phyloP scores from a whole-genome alignment of 306 rosid species.

The Luffa aegyptiaca region DNA sequence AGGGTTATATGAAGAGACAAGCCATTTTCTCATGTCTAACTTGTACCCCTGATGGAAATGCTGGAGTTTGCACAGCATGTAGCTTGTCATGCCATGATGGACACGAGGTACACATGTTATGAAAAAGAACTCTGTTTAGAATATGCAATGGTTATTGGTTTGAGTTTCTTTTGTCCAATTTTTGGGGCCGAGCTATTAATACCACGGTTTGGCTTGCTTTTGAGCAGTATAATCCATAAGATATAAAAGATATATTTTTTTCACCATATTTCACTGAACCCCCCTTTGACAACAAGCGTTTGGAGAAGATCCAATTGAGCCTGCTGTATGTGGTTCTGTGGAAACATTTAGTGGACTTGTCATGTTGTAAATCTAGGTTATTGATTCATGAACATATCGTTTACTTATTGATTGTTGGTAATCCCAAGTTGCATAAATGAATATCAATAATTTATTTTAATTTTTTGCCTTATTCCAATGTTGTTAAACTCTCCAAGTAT shows the following conservation, averaged over 20 bases:
- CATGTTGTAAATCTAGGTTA: background rate
- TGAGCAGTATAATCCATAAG: background rate
- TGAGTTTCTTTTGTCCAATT: background rate
- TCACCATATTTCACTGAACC: background rate
- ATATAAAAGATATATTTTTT: background rate
- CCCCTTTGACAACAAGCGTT: background rate
- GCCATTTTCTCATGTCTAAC: conserved; percentile 97
- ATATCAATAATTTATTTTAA: background rate
- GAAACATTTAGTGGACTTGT: background rate
- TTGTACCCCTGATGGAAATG: conserved; percentile 89
- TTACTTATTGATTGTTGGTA: background rate
- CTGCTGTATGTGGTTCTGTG: background rate
- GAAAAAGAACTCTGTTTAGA: background rate
- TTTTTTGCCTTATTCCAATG: background rate
- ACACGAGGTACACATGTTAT: conserved; percentile 54
- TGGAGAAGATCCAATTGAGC: background rate
- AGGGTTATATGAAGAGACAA: conserved; percentile 93
- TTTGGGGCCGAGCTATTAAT: background rate
- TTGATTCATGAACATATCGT: background rate
- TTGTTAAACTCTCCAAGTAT: background rate
- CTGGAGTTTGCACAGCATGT: conserved; percentile 99
- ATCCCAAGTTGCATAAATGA: background rate
- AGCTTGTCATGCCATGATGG: conserved; percentile 98
- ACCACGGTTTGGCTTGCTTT: background rate
- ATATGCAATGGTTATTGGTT: background rate